phyloP scores from a whole-genome alignment of 352 stramenopile genomes.

The Halophytophthora batemanensis region DNA sequence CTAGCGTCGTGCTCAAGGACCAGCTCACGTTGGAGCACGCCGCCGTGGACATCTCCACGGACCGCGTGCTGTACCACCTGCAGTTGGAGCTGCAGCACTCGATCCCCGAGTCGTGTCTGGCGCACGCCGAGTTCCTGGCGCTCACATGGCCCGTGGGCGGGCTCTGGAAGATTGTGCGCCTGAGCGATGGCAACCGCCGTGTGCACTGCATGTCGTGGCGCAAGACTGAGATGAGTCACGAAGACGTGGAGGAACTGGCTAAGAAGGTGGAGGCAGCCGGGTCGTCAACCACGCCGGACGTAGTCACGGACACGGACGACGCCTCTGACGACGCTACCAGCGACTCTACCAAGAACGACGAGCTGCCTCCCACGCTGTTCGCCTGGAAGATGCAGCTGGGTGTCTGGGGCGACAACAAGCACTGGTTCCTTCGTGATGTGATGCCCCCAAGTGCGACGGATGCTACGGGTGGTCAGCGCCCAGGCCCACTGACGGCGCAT shows the following conservation, averaged over 20 bases:
- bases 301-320: too few species aligned
- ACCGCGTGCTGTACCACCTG: conserved; percentile 48
- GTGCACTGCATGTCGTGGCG: conserved; percentile 46
- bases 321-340: too few species aligned
- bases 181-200: conserved; percentile 23
- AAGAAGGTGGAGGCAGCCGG: conserved; percentile 23
- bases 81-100: conserved; percentile 36
- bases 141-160: conserved; percentile 47
- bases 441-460: conserved; percentile 17
- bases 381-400: conserved; percentile 61
- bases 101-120: conserved; percentile 27
- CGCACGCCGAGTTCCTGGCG: conserved; percentile 40
- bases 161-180: conserved; percentile 47
- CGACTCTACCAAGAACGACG: conserved; percentile 3
- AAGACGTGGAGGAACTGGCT: conserved; percentile 36
- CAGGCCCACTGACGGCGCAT: conserved; percentile 20
- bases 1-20: conserved; percentile 37
- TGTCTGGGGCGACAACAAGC: conserved; percentile 33
- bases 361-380: conserved; percentile 31
- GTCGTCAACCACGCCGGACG: too few species aligned
- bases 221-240: conserved; percentile 40
- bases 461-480: conserved; percentile 9
- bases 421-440: conserved; percentile 54
- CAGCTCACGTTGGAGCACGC: conserved; percentile 42
- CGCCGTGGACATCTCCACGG: conserved; percentile 40